Conservation (phyloP, 2,329 filamentous ascomycete species). For the Phyllosticta citrichinensis region DNA sequence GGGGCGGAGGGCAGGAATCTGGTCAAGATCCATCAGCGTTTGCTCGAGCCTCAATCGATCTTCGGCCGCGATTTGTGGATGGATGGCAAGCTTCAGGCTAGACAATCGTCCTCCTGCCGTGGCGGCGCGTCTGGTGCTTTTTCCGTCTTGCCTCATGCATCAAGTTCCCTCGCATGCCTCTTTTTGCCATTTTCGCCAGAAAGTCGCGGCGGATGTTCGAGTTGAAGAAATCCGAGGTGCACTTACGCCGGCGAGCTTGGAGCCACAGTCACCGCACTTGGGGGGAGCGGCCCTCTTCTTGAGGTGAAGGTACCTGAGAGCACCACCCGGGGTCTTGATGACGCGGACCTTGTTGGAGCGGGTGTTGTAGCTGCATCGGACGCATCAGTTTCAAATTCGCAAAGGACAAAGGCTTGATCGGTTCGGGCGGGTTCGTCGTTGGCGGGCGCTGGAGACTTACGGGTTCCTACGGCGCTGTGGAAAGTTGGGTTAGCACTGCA, state of each 20-base stretch:
- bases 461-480: constrained; percentile 45
- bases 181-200: background rate
- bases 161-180: background rate
- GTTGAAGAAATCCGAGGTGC: background rate
- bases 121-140: background rate
- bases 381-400: constrained; percentile 10
- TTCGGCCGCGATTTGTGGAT: background rate
- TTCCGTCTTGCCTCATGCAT: background rate
- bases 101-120: background rate
- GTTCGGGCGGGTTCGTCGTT: constrained; percentile 1
- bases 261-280: constrained; percentile 88
- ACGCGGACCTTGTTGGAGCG: constrained; percentile 86
- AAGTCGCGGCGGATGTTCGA: background rate
- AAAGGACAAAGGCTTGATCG: background rate
- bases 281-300: constrained; percentile 98
- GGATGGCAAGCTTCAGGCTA: background rate
- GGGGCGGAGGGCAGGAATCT: constrained; percentile 94
- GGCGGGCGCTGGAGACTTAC: constrained; percentile 21
- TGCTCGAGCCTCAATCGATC: background rate
- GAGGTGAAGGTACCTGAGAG: constrained; percentile 94
- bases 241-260: constrained; percentile 97
- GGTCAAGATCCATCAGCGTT: constrained; percentile 6
- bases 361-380: constrained; percentile 77
- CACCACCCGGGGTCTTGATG: constrained; percentile 92
- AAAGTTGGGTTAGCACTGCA: constrained; percentile 9